Base-by-base conservation (phyloP, 1,139 yeast species). In the Yamadazyma diddensiae region DNA sequence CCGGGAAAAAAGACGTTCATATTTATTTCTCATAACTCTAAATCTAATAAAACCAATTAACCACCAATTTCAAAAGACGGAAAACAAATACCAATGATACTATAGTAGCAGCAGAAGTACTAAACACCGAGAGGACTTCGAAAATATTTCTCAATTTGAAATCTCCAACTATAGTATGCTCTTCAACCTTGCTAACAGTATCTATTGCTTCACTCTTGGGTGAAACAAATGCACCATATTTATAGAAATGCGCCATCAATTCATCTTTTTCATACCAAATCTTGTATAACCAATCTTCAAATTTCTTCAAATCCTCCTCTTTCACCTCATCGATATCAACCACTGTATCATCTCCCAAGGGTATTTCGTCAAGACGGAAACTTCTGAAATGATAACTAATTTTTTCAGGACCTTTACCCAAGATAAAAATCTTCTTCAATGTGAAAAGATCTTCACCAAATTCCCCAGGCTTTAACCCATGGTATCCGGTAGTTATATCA, bases 201-300 rank as follows among this genome's bases (percentile, higher is more conserved):
- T 34, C 14, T 6, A 27, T 23, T 10, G 32, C 11, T 9, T 43
- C 45, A 20, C 49, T 53, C 2, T 42, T 38, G 3, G 46, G 46
- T 5, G 55, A 55, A 3, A 53, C 58, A 45, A 85, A 82, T 3
- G 62, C 50, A 3, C 95, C 95, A 3, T 66, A 60, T 19, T 61
- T 52, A 49, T 77, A 81, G 49, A 75, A 85, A 21, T 58, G 52
- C 10, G 72, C 77, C 77, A 92, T 65, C 36, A 82, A 55, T 29
- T 56, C 58, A 55, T 92, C 97, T 55, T 92, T 92, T 42, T 78
- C 82, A 27, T 64, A 54, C 97, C 97, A 92, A n/a, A 77, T 59
- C 2, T 70, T 59, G 41, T 68, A 70, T 29, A 92, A 57, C 98
- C 98, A 92, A 19, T 69, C 58, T 38, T 82, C 87, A 52, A 92